These are phyloP conservation scores for Malassezia globosa DNA, from an alignment of 1,284 basidiomycete species.

Conservation along the genomic window DNA sequence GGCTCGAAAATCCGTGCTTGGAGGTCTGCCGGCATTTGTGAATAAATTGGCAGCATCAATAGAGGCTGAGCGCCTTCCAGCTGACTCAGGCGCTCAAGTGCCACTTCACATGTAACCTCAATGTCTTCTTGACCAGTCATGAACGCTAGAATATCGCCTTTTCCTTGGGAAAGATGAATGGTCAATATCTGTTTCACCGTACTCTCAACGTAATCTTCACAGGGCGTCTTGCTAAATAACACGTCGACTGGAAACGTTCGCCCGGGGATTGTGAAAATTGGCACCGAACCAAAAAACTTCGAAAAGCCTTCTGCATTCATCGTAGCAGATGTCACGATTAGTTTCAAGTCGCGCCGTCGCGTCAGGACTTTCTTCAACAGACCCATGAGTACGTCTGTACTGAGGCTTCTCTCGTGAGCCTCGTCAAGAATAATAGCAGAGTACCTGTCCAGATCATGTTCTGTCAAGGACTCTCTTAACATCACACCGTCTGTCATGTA, in stretches of 20 bases:
- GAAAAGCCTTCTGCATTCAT: slow-evolving; percentile 99
- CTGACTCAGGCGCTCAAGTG: slow-evolving; percentile 71
- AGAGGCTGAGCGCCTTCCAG: slow-evolving; percentile 77
- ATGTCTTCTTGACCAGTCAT: slow-evolving; percentile 99
- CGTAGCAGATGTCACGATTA: slow-evolving; percentile 95
- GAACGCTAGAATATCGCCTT: slow-evolving; percentile 91
- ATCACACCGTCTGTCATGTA: slow-evolving; percentile 93
- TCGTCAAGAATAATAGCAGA: slow-evolving; percentile 93
- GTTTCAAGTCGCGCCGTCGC: slow-evolving; percentile 76
- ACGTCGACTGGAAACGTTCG: slow-evolving; percentile 97
- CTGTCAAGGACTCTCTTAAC: slow-evolving; percentile 84
- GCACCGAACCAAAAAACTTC: slow-evolving; percentile 82
- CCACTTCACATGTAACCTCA: slow-evolving; percentile 51
- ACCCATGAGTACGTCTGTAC: slow-evolving; percentile 95
- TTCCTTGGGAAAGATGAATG: slow-evolving; percentile 85
- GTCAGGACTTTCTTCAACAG: slow-evolving; percentile 82
- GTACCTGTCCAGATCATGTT: slow-evolving; percentile 86
- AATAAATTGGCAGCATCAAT: slow-evolving; percentile 89
- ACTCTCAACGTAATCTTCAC: slow-evolving; percentile 95
- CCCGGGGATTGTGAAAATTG: slow-evolving; percentile 91
- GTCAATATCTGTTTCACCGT: slow-evolving; percentile 95
- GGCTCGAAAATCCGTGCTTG: slow-evolving; percentile 97
- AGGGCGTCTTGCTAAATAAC: slow-evolving; percentile 88
- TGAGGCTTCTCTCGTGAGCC: slow-evolving; percentile 88
- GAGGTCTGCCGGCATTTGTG: slow-evolving; percentile 96